Evolutionary conservation across 345 rosid species (phyloP).

Genomic region (Salix arbutifolia): DNA sequence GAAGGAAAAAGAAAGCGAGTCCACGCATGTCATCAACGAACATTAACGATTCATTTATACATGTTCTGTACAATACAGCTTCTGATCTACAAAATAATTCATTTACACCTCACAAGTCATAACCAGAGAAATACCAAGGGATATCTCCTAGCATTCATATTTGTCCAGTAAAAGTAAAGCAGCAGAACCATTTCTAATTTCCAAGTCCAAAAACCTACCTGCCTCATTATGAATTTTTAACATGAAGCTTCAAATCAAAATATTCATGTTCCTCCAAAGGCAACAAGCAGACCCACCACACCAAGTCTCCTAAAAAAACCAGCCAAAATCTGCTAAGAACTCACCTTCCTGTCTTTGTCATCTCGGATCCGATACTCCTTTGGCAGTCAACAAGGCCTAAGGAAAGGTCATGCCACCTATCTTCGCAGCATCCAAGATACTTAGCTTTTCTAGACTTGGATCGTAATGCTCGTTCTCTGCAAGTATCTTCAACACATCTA

Average conservation of each 20-base stretch:
- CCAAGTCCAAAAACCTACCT: neutral
- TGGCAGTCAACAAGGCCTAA: neutral
- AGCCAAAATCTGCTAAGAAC: neutral
- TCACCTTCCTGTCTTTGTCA: neutral
- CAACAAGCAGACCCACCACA: neutral
- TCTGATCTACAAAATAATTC: neutral
- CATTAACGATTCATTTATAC: neutral
- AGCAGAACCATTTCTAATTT: neutral
- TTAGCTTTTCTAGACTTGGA: neutral
- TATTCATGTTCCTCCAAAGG: neutral
- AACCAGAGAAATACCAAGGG: neutral
- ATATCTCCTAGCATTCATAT: neutral
- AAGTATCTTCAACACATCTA: constrained; percentile 28
- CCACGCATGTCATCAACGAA: neutral
- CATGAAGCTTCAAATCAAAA: neutral
- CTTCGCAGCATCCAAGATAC: constrained; percentile 11
- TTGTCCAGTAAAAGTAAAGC: neutral
- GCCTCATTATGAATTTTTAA: neutral
- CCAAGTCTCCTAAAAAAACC: neutral
- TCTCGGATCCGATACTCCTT: neutral
- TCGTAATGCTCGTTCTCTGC: constrained; percentile 5
- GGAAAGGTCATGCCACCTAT: constrained; percentile 23
- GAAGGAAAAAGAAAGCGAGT: neutral
- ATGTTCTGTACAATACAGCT: neutral
- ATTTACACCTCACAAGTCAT: neutral